Conservation (phyloP, 2,329 filamentous ascomycete genomes). For the Rutstroemia sp. region DNA sequence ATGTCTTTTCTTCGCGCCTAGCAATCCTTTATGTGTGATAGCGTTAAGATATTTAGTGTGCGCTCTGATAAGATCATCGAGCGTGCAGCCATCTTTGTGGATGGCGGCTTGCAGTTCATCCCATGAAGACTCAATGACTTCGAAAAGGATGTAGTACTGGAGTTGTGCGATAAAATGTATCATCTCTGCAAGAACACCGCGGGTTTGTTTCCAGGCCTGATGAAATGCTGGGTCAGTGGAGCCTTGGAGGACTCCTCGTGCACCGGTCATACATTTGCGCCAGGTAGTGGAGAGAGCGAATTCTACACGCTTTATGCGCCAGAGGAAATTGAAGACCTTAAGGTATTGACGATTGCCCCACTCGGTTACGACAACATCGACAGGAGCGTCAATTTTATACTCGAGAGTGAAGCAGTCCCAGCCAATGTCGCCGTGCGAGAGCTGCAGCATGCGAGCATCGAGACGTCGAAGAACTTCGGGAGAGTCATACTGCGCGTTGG, state of each 20-base stretch:
- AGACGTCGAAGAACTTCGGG: constrained; percentile 84
- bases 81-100: constrained; percentile 75
- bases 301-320: constrained; percentile 96
- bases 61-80: constrained; percentile 90
- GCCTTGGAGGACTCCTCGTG: constrained; percentile 80
- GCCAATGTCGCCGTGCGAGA: constrained; percentile 92
- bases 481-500: constrained; percentile 92
- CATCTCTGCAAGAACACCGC: constrained; percentile 92
- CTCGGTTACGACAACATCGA: constrained; percentile 94
- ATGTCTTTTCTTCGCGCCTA: constrained; percentile 59
- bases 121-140: constrained; percentile 97
- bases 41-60: constrained; percentile 86
- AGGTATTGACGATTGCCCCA: constrained; percentile 95
- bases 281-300: constrained; percentile 87
- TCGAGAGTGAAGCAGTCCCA: constrained; percentile 99
- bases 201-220: constrained; percentile 81
- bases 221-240: constrained; percentile 57
- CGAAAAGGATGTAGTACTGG: constrained; percentile 97
- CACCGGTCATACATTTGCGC: constrained; percentile 92
- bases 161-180: constrained; percentile 95
- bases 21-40: constrained; percentile 91
- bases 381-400: constrained; percentile 94
- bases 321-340: constrained; percentile 98
- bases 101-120: constrained; percentile 79
- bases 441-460: constrained; percentile 95